A percentile compares a stretch with the other conserved stretches of the same genome.
Evolutionary conservation across 2,329 filamentous ascomycete genomes (phyloP).

Genomic region (Fusarium pseudonygamai): DNA sequence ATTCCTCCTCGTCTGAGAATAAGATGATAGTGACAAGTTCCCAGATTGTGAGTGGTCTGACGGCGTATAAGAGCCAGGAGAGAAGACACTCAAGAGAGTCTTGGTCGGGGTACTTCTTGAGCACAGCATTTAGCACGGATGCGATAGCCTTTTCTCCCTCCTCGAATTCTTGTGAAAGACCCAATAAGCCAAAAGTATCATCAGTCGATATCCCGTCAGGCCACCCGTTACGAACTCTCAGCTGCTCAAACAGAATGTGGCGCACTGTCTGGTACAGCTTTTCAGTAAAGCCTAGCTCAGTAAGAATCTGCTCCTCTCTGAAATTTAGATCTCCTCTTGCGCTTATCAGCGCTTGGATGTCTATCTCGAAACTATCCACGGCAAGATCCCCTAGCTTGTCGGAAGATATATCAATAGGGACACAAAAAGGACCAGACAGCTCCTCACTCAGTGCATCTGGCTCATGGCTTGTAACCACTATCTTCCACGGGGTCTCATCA

Average conservation of each 20-base stretch:
- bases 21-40: neutral
- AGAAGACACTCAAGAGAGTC: neutral
- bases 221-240: neutral
- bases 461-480: neutral
- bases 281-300: neutral
- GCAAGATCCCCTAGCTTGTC: fast-evolving
- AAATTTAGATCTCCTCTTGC: fast-evolving
- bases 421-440: neutral
- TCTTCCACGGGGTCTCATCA: neutral
- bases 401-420: neutral
- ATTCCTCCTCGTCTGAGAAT: neutral
- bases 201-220: neutral
- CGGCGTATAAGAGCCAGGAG: neutral
- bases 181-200: neutral
- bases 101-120: neutral
- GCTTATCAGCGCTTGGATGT: neutral
- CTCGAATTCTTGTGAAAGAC: neutral
- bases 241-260: neutral
- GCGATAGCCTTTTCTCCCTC: neutral
- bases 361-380: fast-evolving
- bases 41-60: constrained; percentile 6
- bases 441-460: neutral
- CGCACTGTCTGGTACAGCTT: neutral
- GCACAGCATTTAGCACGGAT: neutral
- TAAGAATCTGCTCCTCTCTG: fast-evolving